These are phyloP conservation scores for Pseudomassariella vexata DNA, from an alignment of 2,329 filamentous ascomycete genomes.

Conservation along the genomic window DNA sequence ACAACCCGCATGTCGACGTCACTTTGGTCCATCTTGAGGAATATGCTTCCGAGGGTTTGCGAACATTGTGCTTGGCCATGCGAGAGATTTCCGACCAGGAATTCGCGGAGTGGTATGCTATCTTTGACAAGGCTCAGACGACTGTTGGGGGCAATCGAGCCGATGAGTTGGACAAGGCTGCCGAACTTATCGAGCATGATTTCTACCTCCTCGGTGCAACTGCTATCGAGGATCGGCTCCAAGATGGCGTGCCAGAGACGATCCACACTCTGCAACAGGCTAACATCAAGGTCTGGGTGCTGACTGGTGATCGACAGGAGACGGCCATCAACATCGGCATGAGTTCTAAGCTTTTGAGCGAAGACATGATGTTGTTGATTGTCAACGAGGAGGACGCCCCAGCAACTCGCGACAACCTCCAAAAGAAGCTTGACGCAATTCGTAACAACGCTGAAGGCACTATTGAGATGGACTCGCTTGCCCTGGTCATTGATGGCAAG, in stretches of 20 bases:
- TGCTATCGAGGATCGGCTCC: constrained; percentile 92
- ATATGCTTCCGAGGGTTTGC: constrained; percentile 91
- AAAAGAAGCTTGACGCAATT: constrained; percentile 91
- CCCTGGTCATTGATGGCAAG: constrained; percentile 92
- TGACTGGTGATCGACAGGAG: constrained; percentile 96
- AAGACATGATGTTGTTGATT: constrained; percentile 97
- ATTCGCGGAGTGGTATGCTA: constrained; percentile 77
- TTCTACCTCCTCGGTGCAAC: constrained; percentile 90
- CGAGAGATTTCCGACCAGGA: constrained; percentile 87
- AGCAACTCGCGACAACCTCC: constrained; percentile 79
- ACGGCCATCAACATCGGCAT: constrained; percentile 99
- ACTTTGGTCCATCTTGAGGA: constrained; percentile 96
- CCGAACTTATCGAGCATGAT: constrained; percentile 90
- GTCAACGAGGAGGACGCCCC: constrained; percentile 82
- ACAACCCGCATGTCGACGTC: constrained; percentile 82
- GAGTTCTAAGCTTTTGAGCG: constrained; percentile 97
- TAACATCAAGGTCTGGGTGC: constrained; percentile 97
- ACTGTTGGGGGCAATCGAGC: constrained; percentile 89
- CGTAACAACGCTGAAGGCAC: constrained; percentile 71
- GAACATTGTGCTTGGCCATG: constrained; percentile 91
- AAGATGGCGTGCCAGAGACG: constrained; percentile 96
- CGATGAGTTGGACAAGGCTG: constrained; percentile 93
- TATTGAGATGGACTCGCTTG: constrained; percentile 78
- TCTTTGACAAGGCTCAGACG: constrained; percentile 83
- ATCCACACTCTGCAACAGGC: constrained; percentile 96